Evolutionary conservation across 495 filamentous ascomycete genomes (phyloP).

Genomic region (Xylaria acuta): DNA sequence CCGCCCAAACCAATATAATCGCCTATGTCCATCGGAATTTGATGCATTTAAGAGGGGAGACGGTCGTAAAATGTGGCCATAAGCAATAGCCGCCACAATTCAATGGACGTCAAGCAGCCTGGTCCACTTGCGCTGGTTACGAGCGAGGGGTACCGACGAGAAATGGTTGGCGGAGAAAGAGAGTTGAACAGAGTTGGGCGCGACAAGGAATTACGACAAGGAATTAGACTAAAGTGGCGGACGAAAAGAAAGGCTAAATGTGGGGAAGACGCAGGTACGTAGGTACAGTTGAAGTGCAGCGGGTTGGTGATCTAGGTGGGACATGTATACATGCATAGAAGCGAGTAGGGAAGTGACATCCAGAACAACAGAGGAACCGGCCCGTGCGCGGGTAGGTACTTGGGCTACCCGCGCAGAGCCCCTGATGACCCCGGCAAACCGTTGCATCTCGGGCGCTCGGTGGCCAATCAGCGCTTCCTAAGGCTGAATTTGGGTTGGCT

Average conservation of each 20-base stretch:
- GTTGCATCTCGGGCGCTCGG: slow-evolving; percentile 14
- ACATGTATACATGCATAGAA: background rate
- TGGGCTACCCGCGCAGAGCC: slow-evolving; percentile 1
- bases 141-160: background rate
- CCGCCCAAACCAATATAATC: background rate
- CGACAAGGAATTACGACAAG: background rate
- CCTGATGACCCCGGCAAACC: background rate
- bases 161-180: slow-evolving; percentile 25
- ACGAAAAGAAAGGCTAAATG: slow-evolving; percentile 8
- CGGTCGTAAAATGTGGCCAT: slow-evolving; percentile 6
- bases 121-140: slow-evolving; percentile 11
- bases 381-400: background rate
- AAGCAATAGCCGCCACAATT: slow-evolving; percentile 22
- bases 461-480: slow-evolving; percentile 19
- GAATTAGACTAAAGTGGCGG: too few species aligned
- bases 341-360: background rate
- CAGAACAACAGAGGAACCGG: background rate
- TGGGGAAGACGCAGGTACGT: slow-evolving; percentile 25
- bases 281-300: background rate
- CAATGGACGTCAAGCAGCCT: slow-evolving; percentile 5
- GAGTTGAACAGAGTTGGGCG: slow-evolving; percentile 1
- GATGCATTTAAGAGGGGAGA: background rate
- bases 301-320: background rate
- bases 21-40: background rate
- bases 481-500: background rate